A percentile compares a stretch with the other conserved stretches of the same genome.
These are phyloP conservation scores for Schizophyllum commune DNA, from an alignment of 1,284 basidiomycete species.

Conservation along the genomic window DNA sequence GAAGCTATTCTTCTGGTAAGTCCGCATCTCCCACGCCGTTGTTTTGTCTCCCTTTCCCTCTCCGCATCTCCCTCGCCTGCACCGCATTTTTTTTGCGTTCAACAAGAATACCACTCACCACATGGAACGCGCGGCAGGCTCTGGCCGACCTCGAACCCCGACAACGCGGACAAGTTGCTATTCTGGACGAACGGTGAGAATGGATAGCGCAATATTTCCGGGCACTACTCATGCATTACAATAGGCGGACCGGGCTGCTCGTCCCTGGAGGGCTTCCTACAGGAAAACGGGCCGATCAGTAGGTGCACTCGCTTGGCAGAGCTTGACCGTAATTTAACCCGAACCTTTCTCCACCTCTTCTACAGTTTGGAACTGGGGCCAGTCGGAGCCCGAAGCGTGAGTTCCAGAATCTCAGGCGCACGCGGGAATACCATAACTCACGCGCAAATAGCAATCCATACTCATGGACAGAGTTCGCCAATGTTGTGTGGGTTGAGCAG, in stretches of 20 bases:
- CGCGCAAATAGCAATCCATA: slow-evolving; percentile 33
- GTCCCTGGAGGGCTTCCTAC: slow-evolving; percentile 66
- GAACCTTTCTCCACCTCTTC: background rate
- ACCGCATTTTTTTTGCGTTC: too few relatives aligned
- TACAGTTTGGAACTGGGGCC: slow-evolving; percentile 51
- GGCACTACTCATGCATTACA: too few relatives aligned
- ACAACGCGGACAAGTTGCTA: slow-evolving; percentile 39
- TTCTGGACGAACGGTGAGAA: slow-evolving; percentile 40
- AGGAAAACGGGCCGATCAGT: slow-evolving; percentile 62
- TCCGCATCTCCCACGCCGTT: slow-evolving; percentile 6
- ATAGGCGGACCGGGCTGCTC: slow-evolving; percentile 50
- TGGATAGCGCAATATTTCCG: slow-evolving; percentile 9
- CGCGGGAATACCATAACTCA: background rate
- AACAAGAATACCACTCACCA: too few relatives aligned
- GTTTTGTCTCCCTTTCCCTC: too few relatives aligned
- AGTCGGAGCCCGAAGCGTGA: slow-evolving; percentile 39
- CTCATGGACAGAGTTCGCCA: slow-evolving; percentile 66
- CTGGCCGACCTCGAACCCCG: slow-evolving; percentile 39
- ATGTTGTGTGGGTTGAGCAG: slow-evolving; percentile 71
- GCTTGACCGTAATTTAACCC: too few relatives aligned
- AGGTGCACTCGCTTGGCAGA: slow-evolving; percentile 7
- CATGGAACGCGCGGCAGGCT: slow-evolving; percentile 13
- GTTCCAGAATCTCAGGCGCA: slow-evolving; percentile 11
- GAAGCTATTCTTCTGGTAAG: slow-evolving; percentile 75
- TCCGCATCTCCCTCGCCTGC: slow-evolving; percentile 5